Conservation (phyloP, 257 asterid genomes). For the Scutellaria minor region DNA sequence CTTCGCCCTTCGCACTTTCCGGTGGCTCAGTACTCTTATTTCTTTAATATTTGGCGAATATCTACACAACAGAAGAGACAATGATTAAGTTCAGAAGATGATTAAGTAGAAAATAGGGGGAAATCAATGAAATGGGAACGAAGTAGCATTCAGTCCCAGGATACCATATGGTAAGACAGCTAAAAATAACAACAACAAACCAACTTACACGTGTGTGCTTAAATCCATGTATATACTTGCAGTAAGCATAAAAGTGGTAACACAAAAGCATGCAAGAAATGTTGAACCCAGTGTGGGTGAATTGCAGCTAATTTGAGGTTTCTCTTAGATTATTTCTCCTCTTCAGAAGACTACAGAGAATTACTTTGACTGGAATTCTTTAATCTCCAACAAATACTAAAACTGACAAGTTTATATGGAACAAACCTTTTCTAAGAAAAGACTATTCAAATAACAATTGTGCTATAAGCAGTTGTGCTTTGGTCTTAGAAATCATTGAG, state of each 20-base stretch:
- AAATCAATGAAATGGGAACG: neutral
- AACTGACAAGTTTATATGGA: neutral
- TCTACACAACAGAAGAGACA: constrained; percentile 46
- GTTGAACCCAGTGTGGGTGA: no score
- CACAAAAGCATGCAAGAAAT: no score
- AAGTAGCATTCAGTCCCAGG: neutral
- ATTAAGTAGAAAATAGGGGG: neutral
- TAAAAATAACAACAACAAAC: no score
- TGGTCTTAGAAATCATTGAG: neutral
- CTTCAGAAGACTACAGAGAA: neutral
- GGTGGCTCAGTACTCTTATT: constrained; percentile 73
- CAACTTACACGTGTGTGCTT: no score
- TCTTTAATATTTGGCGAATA: constrained; percentile 89
- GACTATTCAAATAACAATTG: neutral
- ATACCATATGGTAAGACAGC: no score
- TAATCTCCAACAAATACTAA: neutral
- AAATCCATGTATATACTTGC: no score
- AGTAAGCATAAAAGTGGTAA: no score
- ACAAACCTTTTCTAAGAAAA: neutral
- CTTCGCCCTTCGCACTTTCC: constrained; percentile 90
- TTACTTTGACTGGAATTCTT: neutral
- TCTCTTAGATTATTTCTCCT: neutral
- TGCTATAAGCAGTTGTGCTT: neutral
- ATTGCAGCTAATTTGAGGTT: no score
- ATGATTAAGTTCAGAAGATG: neutral